Evolutionary conservation across 2,329 filamentous ascomycete species (phyloP), one percentile per base, ranked within the genome.

Genomic region (Botryotinia globosa): DNA sequence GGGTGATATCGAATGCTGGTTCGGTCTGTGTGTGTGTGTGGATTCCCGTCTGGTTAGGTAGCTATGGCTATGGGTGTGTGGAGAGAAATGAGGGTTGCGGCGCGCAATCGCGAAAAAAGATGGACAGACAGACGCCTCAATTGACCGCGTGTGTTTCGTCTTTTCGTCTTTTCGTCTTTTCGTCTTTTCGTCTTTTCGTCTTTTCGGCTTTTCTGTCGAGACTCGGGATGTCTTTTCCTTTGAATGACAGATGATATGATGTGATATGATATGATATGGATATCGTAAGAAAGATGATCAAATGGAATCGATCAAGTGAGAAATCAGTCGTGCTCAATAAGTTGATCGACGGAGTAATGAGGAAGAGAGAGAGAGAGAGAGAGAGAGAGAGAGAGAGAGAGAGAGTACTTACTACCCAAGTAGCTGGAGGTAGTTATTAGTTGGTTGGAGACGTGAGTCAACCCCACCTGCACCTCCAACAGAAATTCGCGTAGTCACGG

Each of bases 1-100:
- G 65, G 48, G 65, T 68, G 48, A 56, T 66, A 51, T 51, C 64
- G 64, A 51, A 63, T 32, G 61, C 39, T 63, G 25, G 32, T 34
- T 37, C 10, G 58, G 61, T 32, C 39, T 64, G 61, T 54, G 37
- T n/a, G 37, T 64, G 61, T 54, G 37, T n/a, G 37, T 42, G 61
- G n/a, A 14, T 54, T 54, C 48, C n/a, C n/a, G n/a, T n/a, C n/a
- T n/a, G n/a, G n/a, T n/a, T n/a, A n/a, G n/a, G n/a, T n/a, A n/a
- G n/a, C n/a, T n/a, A n/a, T 54, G 25, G 25, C 16, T 25, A 12
- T 54, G 48, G 25, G 48, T 51, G 39, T 64, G 61, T 32, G 61
- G 39, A 44, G 14, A 29, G 59, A 51, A 42, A 37, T 39, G 14
- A 54, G 45, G 32, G 45, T 54, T 54, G 32, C 45, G 45, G 64